phyloP scores from a whole-genome alignment of 257 asterid species.

The Orobanche coerulescens region DNA sequence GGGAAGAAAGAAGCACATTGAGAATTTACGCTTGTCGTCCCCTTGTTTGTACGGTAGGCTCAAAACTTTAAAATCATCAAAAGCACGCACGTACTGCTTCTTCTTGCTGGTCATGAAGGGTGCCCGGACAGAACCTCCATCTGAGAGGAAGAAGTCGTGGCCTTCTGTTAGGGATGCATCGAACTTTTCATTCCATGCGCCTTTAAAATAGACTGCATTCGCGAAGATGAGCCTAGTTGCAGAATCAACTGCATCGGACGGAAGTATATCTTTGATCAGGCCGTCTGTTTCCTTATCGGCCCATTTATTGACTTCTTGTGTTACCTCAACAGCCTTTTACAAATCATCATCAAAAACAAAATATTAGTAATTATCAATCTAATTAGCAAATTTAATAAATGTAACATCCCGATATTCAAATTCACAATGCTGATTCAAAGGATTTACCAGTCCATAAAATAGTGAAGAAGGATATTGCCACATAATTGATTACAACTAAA shows the following conservation, averaged over 20 bases:
- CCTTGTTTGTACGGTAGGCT: conserved; percentile 37
- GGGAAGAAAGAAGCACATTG: conserved; percentile 41
- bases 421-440: background rate
- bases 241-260: conserved; percentile 35
- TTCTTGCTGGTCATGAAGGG: conserved; percentile 48
- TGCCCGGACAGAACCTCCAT: conserved; percentile 32
- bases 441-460: too few relatives aligned
- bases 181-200: conserved; percentile 45
- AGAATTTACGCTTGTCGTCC: conserved; percentile 38
- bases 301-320: conserved; percentile 38
- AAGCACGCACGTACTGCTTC: conserved; percentile 32
- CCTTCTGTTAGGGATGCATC: conserved; percentile 35
- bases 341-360: conserved; percentile 1
- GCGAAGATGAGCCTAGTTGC: conserved; percentile 41
- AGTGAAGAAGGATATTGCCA: too few relatives aligned
- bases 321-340: conserved; percentile 34
- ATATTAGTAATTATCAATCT: background rate
- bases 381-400: background rate
- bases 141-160: conserved; percentile 33
- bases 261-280: conserved; percentile 41
- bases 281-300: conserved; percentile 49
- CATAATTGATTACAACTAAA: too few relatives aligned
- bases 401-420: too few relatives aligned
- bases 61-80: conserved; percentile 39
- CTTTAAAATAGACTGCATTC: conserved; percentile 51